phyloP scores from a whole-genome alignment of 1,284 basidiomycete species.

The Pseudomicrostroma phylloplanum region DNA sequence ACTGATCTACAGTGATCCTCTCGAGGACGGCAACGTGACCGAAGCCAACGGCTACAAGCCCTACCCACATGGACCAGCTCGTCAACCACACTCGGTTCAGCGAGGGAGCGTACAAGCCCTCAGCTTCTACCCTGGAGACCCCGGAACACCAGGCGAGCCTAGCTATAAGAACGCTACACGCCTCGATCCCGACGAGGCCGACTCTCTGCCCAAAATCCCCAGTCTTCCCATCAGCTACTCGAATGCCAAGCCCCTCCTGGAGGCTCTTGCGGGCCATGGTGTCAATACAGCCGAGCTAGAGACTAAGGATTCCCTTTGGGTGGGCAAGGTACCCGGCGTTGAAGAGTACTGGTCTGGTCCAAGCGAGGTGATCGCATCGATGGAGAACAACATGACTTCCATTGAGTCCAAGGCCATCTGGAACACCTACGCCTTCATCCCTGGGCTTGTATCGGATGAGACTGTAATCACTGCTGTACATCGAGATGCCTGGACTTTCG shows the following conservation, averaged over 20 bases:
- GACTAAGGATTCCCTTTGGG: slow-evolving; percentile 37
- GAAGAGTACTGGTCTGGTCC: slow-evolving; percentile 56
- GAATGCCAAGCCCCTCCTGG: slow-evolving; percentile 55
- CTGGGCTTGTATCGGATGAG: slow-evolving; percentile 72
- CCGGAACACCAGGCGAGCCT: slow-evolving; percentile 77
- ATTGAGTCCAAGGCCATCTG: slow-evolving; percentile 47
- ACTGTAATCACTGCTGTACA: slow-evolving; percentile 70
- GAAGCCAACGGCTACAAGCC: slow-evolving; percentile 59
- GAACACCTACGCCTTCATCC: slow-evolving; percentile 84
- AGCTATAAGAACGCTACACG: slow-evolving; percentile 77
- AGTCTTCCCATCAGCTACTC: slow-evolving; percentile 61
- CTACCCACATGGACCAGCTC: slow-evolving; percentile 78
- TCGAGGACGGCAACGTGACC: slow-evolving; percentile 77
- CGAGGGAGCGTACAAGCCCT: slow-evolving; percentile 76
- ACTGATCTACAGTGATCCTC: slow-evolving; percentile 78
- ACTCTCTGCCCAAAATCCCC: slow-evolving; percentile 73
- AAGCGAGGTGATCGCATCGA: slow-evolving; percentile 19
- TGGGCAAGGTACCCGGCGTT: slow-evolving; percentile 55
- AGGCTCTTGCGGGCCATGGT: slow-evolving; percentile 52
- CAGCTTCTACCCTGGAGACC: slow-evolving; percentile 72
- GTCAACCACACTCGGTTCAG: slow-evolving; percentile 65
- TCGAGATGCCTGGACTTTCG: slow-evolving; percentile 50
- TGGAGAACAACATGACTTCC: slow-evolving; percentile 16
- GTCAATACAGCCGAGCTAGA: slow-evolving; percentile 57
- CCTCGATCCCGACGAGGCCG: slow-evolving; percentile 55